Evolutionary conservation across 2,329 filamentous ascomycete genomes (phyloP), one percentile per base, ranked within the genome.

Genomic region (Beauveria sp.): DNA sequence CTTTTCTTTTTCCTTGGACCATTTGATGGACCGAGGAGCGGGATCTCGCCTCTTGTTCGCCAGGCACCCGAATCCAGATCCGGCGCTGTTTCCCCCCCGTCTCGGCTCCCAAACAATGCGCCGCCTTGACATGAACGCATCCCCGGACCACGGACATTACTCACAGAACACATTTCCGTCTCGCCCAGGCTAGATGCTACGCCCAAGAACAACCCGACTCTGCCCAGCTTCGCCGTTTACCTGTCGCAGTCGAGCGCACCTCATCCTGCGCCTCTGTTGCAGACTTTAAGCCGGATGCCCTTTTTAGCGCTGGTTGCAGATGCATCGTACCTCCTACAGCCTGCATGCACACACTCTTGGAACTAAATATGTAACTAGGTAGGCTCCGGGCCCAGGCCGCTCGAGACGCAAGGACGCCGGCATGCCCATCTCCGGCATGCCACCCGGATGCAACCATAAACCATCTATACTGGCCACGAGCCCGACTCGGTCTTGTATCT

Each of bases 391-490:
- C 51, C 58, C 22, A 49, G 58, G 58, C 58, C 51, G 58, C 58
- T 60, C 58, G 26, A 55, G 42, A 60, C 22, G 20, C 46, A 42
- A 3, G 26, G 24, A 12, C 16, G 34, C 22, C 20, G 26, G 30
- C 34, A 43, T 43, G 56, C 30, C 46, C 52, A 43, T 45, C 40
- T n/a, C 55, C 58, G 58, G 58, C 50, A 49, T 49, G 58, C 58
- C 50, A 51, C 49, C 28, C 26, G 40, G 49, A 18, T 60, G 58
- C 43, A 55, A 43, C 50, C 56, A 40, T 28, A 18, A 28, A 38
- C 42, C 26, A n/a, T 20, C 38, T 1, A 14, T 14, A 8, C 51
- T 14, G 50, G 5, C 28, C 40, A 12, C 51, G 6, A 22, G 22
- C 12, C 38, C 53, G 24, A 20, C 47, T 50, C 26, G 47, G 26